phyloP scores from a whole-genome alignment of 139 green algal genomes.

The Spirogloea muscicola region DNA sequence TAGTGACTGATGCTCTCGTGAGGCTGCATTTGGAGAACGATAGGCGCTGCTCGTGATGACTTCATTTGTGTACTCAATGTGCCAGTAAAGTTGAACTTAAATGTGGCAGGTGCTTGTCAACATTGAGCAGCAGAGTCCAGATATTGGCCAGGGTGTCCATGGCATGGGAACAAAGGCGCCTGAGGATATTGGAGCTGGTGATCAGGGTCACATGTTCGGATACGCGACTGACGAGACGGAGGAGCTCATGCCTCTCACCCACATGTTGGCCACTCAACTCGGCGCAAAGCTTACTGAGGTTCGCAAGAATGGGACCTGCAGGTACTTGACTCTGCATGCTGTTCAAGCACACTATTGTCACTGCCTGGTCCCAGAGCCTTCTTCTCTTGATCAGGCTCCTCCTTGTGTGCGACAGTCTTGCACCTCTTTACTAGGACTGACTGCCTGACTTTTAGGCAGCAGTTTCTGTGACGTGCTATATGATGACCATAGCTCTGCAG shows the following conservation, averaged over 20 bases:
- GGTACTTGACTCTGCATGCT: neutral
- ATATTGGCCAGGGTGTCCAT: conserved; percentile 97
- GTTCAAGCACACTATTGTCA: conserved; percentile 7
- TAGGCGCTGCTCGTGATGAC: too few relatives aligned
- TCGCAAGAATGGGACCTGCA: conserved; percentile 51
- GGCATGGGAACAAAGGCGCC: conserved; percentile 98
- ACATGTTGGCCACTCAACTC: conserved; percentile 94
- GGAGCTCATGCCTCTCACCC: conserved; percentile 98
- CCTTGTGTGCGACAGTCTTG: too few relatives aligned
- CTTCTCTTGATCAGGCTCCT: too few relatives aligned
- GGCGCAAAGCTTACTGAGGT: conserved; percentile 70
- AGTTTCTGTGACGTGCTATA: too few relatives aligned
- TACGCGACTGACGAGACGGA: conserved; percentile 97
- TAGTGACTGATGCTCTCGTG: too few relatives aligned
- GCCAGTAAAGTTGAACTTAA: neutral
- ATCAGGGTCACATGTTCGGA: conserved; percentile 99
- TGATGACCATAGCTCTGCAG: too few relatives aligned
- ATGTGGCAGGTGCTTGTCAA: conserved; percentile 79
- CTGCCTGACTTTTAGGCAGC: too few relatives aligned
- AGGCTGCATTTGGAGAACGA: too few relatives aligned
- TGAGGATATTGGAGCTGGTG: conserved; percentile 95
- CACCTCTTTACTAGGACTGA: too few relatives aligned
- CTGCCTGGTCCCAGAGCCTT: conserved; percentile 75
- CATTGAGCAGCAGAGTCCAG: conserved; percentile 98
- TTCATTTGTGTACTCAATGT: too few relatives aligned